These are phyloP conservation scores for Lophium mytilinum DNA, from an alignment of 495 filamentous ascomycete species.

Conservation along the genomic window DNA sequence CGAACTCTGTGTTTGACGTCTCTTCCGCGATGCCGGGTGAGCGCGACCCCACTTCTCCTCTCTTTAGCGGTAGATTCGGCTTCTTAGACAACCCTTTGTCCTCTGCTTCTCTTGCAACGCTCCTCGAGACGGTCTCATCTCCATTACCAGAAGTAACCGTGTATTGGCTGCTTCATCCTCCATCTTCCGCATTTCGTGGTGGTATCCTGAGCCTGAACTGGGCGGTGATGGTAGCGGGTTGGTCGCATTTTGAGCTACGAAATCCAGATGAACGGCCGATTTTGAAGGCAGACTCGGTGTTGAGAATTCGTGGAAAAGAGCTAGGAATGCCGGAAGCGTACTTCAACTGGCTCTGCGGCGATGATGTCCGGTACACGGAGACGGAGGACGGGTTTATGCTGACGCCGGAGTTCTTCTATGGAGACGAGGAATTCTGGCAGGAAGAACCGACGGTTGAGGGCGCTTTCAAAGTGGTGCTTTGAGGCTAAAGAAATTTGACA, in stretches of 20 bases:
- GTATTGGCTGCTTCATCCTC: neutral
- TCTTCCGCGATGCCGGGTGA: too few species aligned
- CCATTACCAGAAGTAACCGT: neutral
- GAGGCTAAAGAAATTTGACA: too few species aligned
- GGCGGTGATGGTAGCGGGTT: slow-evolving; percentile 1
- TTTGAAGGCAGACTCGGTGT: neutral
- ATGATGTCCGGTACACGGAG: neutral
- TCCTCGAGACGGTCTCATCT: neutral
- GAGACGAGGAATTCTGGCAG: neutral
- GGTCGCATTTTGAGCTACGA: neutral
- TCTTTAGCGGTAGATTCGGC: neutral
- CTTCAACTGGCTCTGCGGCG: slow-evolving; percentile 4
- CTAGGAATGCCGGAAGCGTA: neutral
- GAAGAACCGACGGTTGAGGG: neutral
- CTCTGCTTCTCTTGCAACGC: neutral
- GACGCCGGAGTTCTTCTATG: slow-evolving; percentile 11
- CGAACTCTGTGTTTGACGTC: too few species aligned
- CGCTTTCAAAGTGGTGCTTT: too few species aligned
- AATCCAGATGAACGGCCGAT: neutral
- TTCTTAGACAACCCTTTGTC: neutral
- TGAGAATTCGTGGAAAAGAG: neutral
- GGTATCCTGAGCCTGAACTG: slow-evolving; percentile 1
- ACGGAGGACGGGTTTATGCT: slow-evolving; percentile 2
- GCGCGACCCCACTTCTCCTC: too few species aligned
- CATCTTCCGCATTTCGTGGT: slow-evolving; percentile 1